Conservation (phyloP, 1,139 yeast genomes). For the Zhuliangozyma blackwelliae region DNA sequence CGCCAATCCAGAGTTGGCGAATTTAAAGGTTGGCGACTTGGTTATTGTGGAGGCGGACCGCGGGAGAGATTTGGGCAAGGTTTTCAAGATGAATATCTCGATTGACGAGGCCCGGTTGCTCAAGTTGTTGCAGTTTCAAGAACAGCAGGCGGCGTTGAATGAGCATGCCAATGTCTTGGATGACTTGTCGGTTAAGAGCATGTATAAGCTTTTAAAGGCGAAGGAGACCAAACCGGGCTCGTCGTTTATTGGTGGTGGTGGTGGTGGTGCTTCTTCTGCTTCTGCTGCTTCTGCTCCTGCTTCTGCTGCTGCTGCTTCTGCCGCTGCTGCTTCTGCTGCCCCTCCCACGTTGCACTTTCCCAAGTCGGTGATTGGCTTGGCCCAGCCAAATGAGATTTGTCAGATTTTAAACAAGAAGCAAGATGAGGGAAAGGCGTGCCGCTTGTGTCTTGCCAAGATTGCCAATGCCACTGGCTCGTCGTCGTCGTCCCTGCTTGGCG, state of each 20-base stretch:
- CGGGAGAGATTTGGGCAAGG: constrained; percentile 85
- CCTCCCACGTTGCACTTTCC: constrained; percentile 54
- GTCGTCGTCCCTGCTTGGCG: constrained; percentile 8
- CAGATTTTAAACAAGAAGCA: constrained; percentile 56
- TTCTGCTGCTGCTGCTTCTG: too few species aligned
- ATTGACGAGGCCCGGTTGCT: constrained; percentile 60
- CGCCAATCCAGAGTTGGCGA: constrained; percentile 12
- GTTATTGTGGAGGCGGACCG: constrained; percentile 98
- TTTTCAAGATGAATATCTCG: constrained; percentile 61
- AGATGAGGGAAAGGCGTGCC: constrained; percentile 73
- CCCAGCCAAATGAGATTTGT: constrained; percentile 57
- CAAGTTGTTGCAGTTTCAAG: constrained; percentile 52
- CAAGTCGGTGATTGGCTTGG: constrained; percentile 71
- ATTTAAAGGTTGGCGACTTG: constrained; percentile 58
- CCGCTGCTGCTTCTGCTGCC: too few species aligned
- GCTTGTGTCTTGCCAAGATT: constrained; percentile 58
- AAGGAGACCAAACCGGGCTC: background rate
- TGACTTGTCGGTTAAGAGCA: constrained; percentile 22
- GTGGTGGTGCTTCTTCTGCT: too few species aligned
- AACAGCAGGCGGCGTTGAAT: constrained; percentile 51
- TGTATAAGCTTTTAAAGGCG: too few species aligned
- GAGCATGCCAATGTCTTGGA: constrained; percentile 15
- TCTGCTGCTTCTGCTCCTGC: too few species aligned
- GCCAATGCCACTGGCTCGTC: constrained; percentile 28
- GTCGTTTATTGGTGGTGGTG: too few species aligned